Evolutionary conservation across 73 alveolate species (phyloP).

Genomic region (Paramecium biaurelia): DNA sequence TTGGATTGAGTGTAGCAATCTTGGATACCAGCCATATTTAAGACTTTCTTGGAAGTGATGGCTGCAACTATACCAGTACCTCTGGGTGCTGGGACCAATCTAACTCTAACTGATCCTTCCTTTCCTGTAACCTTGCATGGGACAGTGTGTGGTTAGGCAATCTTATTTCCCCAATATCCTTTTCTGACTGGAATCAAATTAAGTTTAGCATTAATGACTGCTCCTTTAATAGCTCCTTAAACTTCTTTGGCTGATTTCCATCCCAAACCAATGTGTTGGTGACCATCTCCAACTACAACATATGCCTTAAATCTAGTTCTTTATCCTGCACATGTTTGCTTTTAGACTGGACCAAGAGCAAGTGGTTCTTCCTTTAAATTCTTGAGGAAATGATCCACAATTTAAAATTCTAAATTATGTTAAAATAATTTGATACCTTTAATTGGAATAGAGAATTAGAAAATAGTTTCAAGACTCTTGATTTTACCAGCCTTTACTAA

Average conservation of each 20-base stretch:
- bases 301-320: constrained; percentile 99
- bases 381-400: constrained; percentile 79
- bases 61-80: constrained; percentile 99
- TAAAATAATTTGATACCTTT: constrained; percentile 92
- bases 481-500: constrained; percentile 97
- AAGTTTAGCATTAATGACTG: constrained; percentile 98
- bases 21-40: constrained; percentile 98
- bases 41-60: constrained; percentile 98
- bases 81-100: constrained; percentile 99
- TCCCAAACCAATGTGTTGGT: constrained; percentile 99
- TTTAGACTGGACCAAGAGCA: constrained; percentile 99
- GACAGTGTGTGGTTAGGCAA: constrained; percentile 99
- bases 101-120: constrained; percentile 99
- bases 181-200: constrained; percentile 99
- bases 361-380: constrained; percentile 98
- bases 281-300: constrained; percentile 98
- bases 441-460: constrained; percentile 98
- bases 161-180: constrained; percentile 99
- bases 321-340: constrained; percentile 99
- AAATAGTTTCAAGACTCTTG: constrained; percentile 97
- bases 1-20: constrained; percentile 97
- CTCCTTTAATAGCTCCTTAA: constrained; percentile 99
- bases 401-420: constrained; percentile 75
- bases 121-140: constrained; percentile 99
- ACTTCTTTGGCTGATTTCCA: constrained; percentile 99